A percentile compares a stretch with the other conserved stretches of the same genome.
Evolutionary conservation across 2,329 filamentous ascomycete species (phyloP).

Genomic region (Diaporthe australafricana): DNA sequence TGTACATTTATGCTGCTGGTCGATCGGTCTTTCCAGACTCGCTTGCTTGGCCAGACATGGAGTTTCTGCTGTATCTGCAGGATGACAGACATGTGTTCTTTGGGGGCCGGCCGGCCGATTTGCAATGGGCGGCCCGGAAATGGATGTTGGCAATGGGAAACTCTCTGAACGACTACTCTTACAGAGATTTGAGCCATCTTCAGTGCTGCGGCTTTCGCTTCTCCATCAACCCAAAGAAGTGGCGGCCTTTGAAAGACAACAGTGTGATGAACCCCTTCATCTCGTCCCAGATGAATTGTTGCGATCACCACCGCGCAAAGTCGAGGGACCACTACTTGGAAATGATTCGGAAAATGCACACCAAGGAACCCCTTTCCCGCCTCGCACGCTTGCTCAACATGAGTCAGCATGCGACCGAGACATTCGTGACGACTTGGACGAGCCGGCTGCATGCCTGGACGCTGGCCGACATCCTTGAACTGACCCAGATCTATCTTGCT

Average conservation of each 20-base stretch:
- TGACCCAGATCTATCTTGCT: constrained; percentile 27
- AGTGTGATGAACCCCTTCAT: neutral
- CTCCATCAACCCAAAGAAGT: neutral
- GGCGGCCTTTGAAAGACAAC: constrained; percentile 22
- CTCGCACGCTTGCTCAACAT: neutral
- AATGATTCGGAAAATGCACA: constrained; percentile 16
- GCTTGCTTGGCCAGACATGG: constrained; percentile 7
- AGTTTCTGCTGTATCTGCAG: constrained; percentile 2
- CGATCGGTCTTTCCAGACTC: constrained; percentile 12
- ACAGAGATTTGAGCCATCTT: neutral
- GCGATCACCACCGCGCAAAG: neutral
- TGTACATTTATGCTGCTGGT: constrained; percentile 15
- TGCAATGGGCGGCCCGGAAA: constrained; percentile 9
- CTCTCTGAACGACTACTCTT: neutral
- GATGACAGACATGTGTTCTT: constrained; percentile 2
- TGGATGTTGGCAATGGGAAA: constrained; percentile 15
- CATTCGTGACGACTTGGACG: constrained; percentile 20
- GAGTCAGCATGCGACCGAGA: neutral
- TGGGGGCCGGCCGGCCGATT: neutral
- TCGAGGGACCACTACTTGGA: constrained; percentile 10
- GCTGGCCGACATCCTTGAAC: constrained; percentile 13
- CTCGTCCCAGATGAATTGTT: constrained; percentile 4
- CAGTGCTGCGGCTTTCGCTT: neutral
- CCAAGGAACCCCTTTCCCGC: neutral
- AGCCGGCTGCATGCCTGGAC: constrained; percentile 24